phyloP scores from a whole-genome alignment of 2,329 filamentous ascomycete species.

The Pseudohalonectria lignicola region DNA sequence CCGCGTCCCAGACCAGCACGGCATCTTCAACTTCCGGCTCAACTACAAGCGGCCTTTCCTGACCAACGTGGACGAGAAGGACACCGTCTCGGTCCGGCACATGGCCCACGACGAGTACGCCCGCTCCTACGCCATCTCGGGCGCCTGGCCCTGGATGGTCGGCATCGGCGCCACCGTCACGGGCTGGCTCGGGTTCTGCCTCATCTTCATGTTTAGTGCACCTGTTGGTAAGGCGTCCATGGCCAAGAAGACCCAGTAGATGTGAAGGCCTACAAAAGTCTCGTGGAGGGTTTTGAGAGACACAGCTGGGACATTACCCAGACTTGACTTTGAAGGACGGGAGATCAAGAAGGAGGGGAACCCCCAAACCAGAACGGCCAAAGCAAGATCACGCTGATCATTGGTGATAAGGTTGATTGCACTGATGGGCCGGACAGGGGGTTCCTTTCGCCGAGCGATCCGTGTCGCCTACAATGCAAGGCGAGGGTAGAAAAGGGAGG shows the following conservation, averaged over 20 bases:
- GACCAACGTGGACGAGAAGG: constrained; percentile 84
- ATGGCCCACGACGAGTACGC: constrained; percentile 97
- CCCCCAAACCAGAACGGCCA: too few relatives aligned
- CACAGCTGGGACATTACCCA: too few relatives aligned
- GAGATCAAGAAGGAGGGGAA: too few relatives aligned
- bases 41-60: constrained; percentile 96
- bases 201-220: constrained; percentile 71
- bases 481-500: too few relatives aligned
- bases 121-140: constrained; percentile 78
- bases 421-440: too few relatives aligned
- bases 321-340: neutral
- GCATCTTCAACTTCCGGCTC: constrained; percentile 96
- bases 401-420: too few relatives aligned
- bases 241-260: constrained; percentile 36
- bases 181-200: constrained; percentile 78
- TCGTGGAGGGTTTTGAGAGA: neutral
- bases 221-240: constrained; percentile 23
- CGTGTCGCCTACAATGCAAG: too few relatives aligned
- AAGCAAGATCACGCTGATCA: too few relatives aligned
- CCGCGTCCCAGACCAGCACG: constrained; percentile 87
- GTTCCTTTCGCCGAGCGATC: too few relatives aligned
- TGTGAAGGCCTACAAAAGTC: neutral
- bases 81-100: constrained; percentile 87
- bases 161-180: constrained; percentile 75
- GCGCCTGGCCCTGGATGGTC: constrained; percentile 88